Evolutionary conservation across 2,329 filamentous ascomycete genomes (phyloP), one percentile per base, ranked within the genome.

Genomic region (Sarocladium strictum): DNA sequence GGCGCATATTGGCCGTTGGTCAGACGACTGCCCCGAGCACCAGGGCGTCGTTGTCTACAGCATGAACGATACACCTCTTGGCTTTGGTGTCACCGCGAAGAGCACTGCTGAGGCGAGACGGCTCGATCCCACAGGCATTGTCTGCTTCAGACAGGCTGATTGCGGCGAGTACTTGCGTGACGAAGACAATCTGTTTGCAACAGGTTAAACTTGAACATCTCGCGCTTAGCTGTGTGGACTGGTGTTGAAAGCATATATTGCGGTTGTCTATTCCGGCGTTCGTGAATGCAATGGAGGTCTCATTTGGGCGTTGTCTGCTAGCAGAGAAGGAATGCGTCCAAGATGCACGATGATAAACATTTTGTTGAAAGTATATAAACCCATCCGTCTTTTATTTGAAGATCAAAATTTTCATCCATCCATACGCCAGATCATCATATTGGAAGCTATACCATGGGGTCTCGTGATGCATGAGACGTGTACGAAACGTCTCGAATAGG

Each of bases 141-240:
- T 90, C 10, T 87, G 87, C 54, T 97, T 97, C 72, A 80, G 93
- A 60, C 94, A 99, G 74, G 89, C 90, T 1, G 94, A 99, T 75
- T 87, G 89, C 62, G 94, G 94, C 63, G 93, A 97, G 74, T 99
- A 96, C 67, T 76, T 99, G 65, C 84, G 94, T 67, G 93, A 97
- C 64, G 84, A 87, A 68, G 83, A 85, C 66, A 83, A 80, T 55
- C 67, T 86, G 54, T 86, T 86, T 65, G 77, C 80, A 24, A 74
- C 77, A 27, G 75, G 77, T 55, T 80, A 67, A 67, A 27, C 2
- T 15, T 6, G 15, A 7, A 38, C n/a, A 6, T 21, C 7, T n/a
- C 14, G 38, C 19, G n/a, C 10, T 43, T n/a, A 14, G 14, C 9
- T 14, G n/a, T 43, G 6, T n/a, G 19, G 12, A 43, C 10, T 3